Evolutionary conservation across 805 yeast genomes (phyloP), one percentile per base, ranked within the genome.

Genomic region (Saccharomycopsis capsularis): DNA sequence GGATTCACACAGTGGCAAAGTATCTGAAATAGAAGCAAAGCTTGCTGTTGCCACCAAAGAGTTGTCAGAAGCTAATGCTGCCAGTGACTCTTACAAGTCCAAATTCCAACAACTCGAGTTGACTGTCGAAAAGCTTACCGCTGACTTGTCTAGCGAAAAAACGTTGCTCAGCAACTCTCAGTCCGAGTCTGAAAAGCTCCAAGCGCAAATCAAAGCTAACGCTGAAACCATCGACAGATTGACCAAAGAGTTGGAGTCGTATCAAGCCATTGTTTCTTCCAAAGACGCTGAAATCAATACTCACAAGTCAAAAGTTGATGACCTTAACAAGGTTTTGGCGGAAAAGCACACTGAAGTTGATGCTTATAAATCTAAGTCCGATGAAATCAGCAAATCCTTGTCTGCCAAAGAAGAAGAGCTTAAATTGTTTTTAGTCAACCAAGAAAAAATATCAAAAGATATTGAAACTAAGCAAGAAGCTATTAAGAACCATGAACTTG

Each of bases 101-200:
- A 21, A 42, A 24, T 32, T 44, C 6, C 37, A 44, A 34, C 15
- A 46, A 25, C 25, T 45, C 3, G 19, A 25, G 15, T 38, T 44
- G 16, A 36, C 18, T 22, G 37, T 51, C 19, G 54, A 48, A 24
- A 37, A 51, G 29, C 34, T 42, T 4, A 40, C 42, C 27, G 54
- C 54, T 30, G 54, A 51, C 15, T 16, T 51, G 9, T n/a, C 52
- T 25, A 27, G 40, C 9, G 54, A 47, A 30, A 51, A 39, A 21
- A 42, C 51, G 19, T 40, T 44, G 44, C 27, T 40, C 19, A 13
- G 30, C 16, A 22, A 40, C 4, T 25, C 44, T 18, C 18, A 40
- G 25, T 4, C 37, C 18, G 40, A 39, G 24, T 16, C 40, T 11
- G 35, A 23, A n/a, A 22, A 44, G 18, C 21, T 43, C 6, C 25